Percentiles rank a stretch among this genome's conserved stretches.
Evolutionary conservation across 352 stramenopile species (phyloP).

Genomic region (Globisporangium mamillatum): DNA sequence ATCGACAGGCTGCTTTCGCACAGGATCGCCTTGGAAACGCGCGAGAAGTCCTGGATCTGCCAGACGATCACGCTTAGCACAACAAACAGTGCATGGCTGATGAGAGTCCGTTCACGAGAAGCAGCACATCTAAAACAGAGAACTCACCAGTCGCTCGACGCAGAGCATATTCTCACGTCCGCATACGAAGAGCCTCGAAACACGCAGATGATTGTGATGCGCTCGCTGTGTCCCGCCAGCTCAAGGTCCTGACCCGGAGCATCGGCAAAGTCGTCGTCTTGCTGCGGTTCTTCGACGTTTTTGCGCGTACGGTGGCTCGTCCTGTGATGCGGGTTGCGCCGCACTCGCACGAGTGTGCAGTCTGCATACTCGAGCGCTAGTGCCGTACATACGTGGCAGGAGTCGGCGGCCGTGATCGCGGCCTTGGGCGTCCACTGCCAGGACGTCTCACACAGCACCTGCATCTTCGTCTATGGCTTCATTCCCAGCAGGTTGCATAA

Average conservation of each 20-base stretch:
- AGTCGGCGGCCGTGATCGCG: conserved; percentile 34
- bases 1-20: conserved; percentile 28
- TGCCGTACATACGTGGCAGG: conserved; percentile 32
- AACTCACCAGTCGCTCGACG: conserved; percentile 60
- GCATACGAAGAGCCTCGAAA: conserved; percentile 17
- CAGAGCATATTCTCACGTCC: conserved; percentile 43
- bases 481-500: background rate
- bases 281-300: conserved; percentile 18
- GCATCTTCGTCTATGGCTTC: conserved; percentile 21
- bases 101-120: background rate
- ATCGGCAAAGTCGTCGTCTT: conserved; percentile 8
- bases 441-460: conserved; percentile 29
- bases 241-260: conserved; percentile 32
- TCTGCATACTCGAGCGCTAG: conserved; percentile 54
- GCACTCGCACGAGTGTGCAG: conserved; percentile 44
- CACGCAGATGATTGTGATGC: conserved; percentile 35
- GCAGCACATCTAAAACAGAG: background rate
- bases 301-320: background rate
- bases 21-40: conserved; percentile 34
- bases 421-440: conserved; percentile 51
- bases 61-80: conserved; percentile 58
- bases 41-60: conserved; percentile 32
- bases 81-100: background rate
- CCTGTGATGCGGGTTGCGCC: background rate
- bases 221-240: conserved; percentile 46